Base-by-base conservation (phyloP, 1,284 basidiomycete species). In the Farysia itapuensis region DNA sequence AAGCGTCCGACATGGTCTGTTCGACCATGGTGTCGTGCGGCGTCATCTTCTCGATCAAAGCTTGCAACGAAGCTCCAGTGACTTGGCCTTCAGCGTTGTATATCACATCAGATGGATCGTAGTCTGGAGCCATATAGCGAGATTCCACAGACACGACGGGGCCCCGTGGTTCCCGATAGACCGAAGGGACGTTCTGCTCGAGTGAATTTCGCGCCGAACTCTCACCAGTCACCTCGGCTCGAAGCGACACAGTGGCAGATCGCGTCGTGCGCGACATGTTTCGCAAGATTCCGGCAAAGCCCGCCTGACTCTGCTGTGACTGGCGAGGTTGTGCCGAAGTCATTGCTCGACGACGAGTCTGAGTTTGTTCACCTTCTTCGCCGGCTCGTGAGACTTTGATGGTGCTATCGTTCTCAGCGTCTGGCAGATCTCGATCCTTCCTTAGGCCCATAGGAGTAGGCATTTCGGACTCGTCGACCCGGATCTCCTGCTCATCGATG, bases 31-130 rank as follows among this genome's bases (percentile, higher is more conserved):
- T 86, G 70, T 92, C 90, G 72, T 94, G 89, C 2, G 92, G 89
- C n/a, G 93, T 94, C 86, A 98, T 88, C 79, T 89, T 90, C 78
- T 94, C 92, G 8, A 97, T 86, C 31, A 98, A 81, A 2, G 87
- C 92, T 13, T 83, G 82, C 44, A 98, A 80, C 2, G 91, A 92
- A 1, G 91, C 95, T 20, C 93, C 93, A 7, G 93, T 87, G 16
- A 98, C 84, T 51, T 85, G 84, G 2, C 91, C 91, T 14, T 97
- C 92, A 34, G 82, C 82, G 76, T 94, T 95, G 80, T 89, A 92
- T 2, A 88, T 84, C 38, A 95, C 87, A 69, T 97, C 93, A 32
- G 87, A 84, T 2, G 84, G 79, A 35, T 82, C 68, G 42, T 78
- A 74, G 33, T 53, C 46, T 1, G 67, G 67, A 22, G 43, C 58